Evolutionary conservation across 805 yeast species (phyloP), one percentile per base, ranked within the genome.

Genomic region (Starmerella vaccinii): DNA sequence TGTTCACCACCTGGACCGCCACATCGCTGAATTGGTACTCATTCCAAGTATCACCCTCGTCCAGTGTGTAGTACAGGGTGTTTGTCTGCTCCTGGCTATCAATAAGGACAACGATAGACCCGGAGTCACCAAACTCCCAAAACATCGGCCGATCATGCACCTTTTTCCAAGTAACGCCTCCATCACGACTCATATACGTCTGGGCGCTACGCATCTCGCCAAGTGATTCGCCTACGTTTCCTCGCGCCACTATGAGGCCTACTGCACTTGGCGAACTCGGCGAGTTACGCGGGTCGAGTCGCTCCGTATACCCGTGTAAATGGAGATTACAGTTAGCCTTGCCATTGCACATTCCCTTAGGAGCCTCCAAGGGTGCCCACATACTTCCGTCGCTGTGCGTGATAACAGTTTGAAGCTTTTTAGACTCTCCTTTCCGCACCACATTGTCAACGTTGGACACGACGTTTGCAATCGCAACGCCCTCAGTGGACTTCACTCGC

Each of bases 41-140:
- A 6, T 29, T 33, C 97, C 97, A 92, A 0, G 80, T 72, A 5
- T 71, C 69, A 32, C 97, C 98, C 57, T 81, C 84, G 67, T 92
- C 90, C 13, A 80, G 62, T 0, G 96, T 84, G 61, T 79, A 89
- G 1, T 68, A 58, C 0, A 90, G 49, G 1, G 68, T 65, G 52
- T 85, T 72, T 0, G 95, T 81, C 7, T 71, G 68, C 27, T 76
- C 80, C 4, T 66, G 70, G 5, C 76, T 77, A 35, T 79, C 73
- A 1, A 83, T 90, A 46, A 89, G 64, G 1, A 86, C 86, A 46
- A 92, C 67, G 32, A 92, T 75, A 0, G 95, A 81, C 16, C 98
- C 98, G 57, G 86, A 84, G 65, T 92, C 98, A 55, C 97, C 97
- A 65, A 73, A 92, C 66, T 89, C 97, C 97, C 97, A 92, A 77